Base-by-base conservation (phyloP, 2,329 filamentous ascomycete genomes). In the Macrophomina phaseolina region DNA sequence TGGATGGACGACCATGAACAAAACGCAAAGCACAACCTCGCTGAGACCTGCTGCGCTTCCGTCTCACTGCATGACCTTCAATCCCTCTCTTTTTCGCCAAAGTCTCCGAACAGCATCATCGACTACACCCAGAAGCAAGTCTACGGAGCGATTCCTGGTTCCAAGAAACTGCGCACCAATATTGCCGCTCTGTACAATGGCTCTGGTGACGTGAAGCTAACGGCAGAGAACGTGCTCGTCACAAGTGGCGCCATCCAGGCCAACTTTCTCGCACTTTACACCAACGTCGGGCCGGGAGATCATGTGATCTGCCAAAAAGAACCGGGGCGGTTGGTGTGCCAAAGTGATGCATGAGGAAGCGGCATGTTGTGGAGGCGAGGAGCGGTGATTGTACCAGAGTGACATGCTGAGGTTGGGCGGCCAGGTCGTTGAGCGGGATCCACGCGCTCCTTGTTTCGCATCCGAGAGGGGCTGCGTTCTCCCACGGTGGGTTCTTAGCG, bases 171-270 rank as follows among this genome's bases (percentile, higher is more conserved):
- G 30, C 86, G 91, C 28, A 80, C 81, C 66, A 89, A 88, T 52
- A 84, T 94, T 12, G 86, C 90, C 7, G 80, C 83, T 18, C 81
- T 91, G 4, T 92, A 91, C 74, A 87, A 87, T 12, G 36, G 36
- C 4, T 23, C 46, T 14, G 46, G 23, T 1, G 82, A 83, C 23
- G 85, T 87, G 68, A 79, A 78, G 69, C 75, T 87, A 8, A 77
- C 83, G n/a, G 80, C 76, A 0, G 87, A 93, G n/a, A 88, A 91
- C 72, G 84, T 97, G 51, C 78, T 96, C 64, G 89, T 94, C 67
- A 92, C 91, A 0, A 87, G 90, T 38, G 93, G 93, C 9, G 92
- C 92, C 16, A 96, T 96, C 61, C 85, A 87, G 4, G 93, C 92
- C n/a, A 97, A 97, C 74, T 92, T 93, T 71, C 80, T 95, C n/a